A percentile compares a stretch with the other conserved stretches of the same genome.
These are phyloP conservation scores for Penicillium psychrosexuale DNA, from an alignment of 2,329 filamentous ascomycete genomes.

Conservation along the genomic window DNA sequence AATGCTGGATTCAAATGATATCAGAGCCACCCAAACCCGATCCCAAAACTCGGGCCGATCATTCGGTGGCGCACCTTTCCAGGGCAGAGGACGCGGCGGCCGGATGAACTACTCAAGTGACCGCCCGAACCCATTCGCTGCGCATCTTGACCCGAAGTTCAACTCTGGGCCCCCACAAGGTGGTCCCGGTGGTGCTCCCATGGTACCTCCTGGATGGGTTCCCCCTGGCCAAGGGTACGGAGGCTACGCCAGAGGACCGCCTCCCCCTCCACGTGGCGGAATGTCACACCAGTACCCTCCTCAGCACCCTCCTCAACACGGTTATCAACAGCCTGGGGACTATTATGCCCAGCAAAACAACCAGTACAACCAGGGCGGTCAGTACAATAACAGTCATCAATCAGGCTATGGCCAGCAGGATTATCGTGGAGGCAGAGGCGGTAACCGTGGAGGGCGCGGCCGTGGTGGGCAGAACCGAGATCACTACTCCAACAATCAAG, in stretches of 20 bases:
- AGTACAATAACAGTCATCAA: constrained; percentile 18
- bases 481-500: constrained; percentile 16
- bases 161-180: constrained; percentile 29
- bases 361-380: constrained; percentile 14
- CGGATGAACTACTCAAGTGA: constrained; percentile 54
- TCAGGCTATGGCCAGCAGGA: constrained; percentile 26
- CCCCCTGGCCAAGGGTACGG: constrained; percentile 31
- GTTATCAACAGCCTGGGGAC: constrained; percentile 13
- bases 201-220: constrained; percentile 36
- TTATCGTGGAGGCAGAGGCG: constrained; percentile 24
- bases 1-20: constrained; percentile 70
- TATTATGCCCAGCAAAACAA: constrained; percentile 23
- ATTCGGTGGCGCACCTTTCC: constrained; percentile 65
- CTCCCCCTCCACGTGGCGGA: constrained; percentile 40
- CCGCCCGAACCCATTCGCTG: constrained; percentile 47
- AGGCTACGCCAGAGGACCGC: constrained; percentile 37
- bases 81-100: constrained; percentile 47
- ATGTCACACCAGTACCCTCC: constrained; percentile 25
- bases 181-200: constrained; percentile 29
- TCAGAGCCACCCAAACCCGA: constrained; percentile 68
- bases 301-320: constrained; percentile 20
- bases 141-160: constrained; percentile 47
- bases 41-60: constrained; percentile 64
- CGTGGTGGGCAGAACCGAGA: constrained; percentile 29
- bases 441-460: constrained; percentile 24